phyloP scores from a whole-genome alignment of 2,329 filamentous ascomycete species.

The Ambrosiella cleistominuta region DNA sequence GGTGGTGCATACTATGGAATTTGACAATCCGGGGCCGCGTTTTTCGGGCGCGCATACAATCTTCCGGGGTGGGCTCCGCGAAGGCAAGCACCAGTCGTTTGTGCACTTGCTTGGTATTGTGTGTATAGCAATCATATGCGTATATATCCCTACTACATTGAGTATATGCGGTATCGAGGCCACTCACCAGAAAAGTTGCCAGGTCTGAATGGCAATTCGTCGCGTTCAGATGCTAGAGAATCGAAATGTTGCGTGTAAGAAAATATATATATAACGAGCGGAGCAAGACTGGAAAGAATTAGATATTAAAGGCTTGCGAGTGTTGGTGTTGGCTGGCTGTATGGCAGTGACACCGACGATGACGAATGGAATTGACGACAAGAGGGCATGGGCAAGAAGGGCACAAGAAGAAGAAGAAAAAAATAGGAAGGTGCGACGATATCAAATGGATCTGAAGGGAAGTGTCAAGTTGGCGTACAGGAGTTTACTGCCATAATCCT shows the following conservation, averaged over 20 bases:
- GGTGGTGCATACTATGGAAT: background rate
- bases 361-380: slow-evolving; percentile 3
- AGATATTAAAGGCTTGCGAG: slow-evolving; percentile 12
- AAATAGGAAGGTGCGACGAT: slow-evolving; percentile 9
- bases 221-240: slow-evolving; percentile 5
- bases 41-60: background rate
- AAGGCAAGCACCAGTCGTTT: background rate
- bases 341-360: slow-evolving; percentile 8
- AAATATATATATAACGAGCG: slow-evolving; percentile 6
- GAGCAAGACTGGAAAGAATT: slow-evolving; percentile 11
- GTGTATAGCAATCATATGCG: background rate
- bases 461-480: background rate
- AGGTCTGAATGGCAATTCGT: slow-evolving; percentile 1
- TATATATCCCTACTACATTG: background rate
- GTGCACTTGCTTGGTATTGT: background rate
- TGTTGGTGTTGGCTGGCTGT: slow-evolving; percentile 1
- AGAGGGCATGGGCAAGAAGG: slow-evolving; percentile 2
- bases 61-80: background rate
- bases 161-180: background rate
- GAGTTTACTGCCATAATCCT: background rate
- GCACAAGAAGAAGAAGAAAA: slow-evolving; percentile 4
- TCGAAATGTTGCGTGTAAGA: slow-evolving; percentile 1
- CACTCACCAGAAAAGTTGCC: slow-evolving; percentile 4
- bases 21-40: background rate
- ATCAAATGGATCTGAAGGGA: background rate